These are phyloP conservation scores for Marsdenia floribunda DNA, from an alignment of 257 asterid species.

Conservation along the genomic window DNA sequence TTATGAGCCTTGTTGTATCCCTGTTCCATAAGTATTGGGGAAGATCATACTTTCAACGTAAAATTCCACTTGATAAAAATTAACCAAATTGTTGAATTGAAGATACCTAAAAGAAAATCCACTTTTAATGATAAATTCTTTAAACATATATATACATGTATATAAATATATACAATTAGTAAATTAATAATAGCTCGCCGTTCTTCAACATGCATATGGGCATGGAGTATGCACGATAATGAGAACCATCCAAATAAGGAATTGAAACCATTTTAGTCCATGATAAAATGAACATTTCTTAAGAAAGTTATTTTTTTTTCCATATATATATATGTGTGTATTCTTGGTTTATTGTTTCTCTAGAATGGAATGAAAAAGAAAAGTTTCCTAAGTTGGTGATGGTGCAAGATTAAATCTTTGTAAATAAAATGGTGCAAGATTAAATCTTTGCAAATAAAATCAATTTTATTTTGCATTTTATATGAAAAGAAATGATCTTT, in stretches of 20 bases:
- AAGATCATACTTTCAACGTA: conserved; percentile 45
- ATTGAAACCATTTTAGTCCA: conserved; percentile 44
- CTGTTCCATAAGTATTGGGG: conserved; percentile 7
- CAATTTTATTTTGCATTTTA: too few species aligned
- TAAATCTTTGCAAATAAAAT: neutral
- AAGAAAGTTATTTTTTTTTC: too few species aligned
- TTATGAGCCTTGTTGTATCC: neutral
- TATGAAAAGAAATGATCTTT: neutral
- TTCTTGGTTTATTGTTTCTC: neutral
- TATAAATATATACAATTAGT: conserved; percentile 23
- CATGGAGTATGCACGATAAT: conserved; percentile 12
- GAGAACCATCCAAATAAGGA: conserved; percentile 29
- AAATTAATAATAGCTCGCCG: conserved; percentile 36
- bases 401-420: too few species aligned
- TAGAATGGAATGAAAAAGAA: neutral
- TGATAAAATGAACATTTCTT: too few species aligned
- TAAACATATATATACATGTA: too few species aligned
- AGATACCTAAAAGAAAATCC: conserved; percentile 33
- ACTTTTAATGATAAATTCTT: too few species aligned
- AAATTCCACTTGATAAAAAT: conserved; percentile 7
- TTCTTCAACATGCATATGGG: conserved; percentile 35
- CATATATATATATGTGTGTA: neutral
- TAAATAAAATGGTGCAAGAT: too few species aligned
- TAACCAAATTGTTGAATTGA: conserved; percentile 9
- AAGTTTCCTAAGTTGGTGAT: neutral